phyloP scores from a whole-genome alignment of 306 rosid genomes.

The Hippophae tibetana region DNA sequence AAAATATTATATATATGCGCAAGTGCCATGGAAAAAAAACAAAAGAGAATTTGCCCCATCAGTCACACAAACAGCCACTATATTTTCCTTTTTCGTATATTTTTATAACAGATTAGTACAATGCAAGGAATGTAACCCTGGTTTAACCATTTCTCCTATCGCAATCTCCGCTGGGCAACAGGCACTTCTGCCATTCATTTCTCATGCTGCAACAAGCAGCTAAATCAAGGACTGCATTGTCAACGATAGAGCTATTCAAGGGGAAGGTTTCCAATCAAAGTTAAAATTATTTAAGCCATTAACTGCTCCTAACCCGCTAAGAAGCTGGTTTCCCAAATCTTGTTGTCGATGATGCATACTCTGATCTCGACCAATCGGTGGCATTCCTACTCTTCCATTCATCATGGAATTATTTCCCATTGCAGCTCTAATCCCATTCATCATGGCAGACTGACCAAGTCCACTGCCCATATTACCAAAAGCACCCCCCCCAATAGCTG shows the following conservation, averaged over 20 bases:
- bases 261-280: constrained; percentile 82
- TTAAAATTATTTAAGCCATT: constrained; percentile 74
- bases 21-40: constrained; percentile 26
- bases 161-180: constrained; percentile 23
- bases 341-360: constrained; percentile 68
- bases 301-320: constrained; percentile 76
- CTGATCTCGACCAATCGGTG: constrained; percentile 69
- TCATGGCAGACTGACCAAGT: constrained; percentile 63
- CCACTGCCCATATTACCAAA: constrained; percentile 55
- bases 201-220: constrained; percentile 56
- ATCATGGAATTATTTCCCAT: constrained; percentile 66
- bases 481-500: constrained; percentile 48
- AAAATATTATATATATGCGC: constrained; percentile 25
- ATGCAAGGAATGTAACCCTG: constrained; percentile 47
- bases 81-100: constrained; percentile 44
- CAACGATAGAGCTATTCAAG: constrained; percentile 33
- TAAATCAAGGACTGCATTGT: constrained; percentile 14
- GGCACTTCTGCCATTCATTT: constrained; percentile 35
- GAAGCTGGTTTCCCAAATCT: constrained; percentile 79
- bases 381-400: constrained; percentile 86
- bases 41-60: constrained; percentile 41
- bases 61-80: constrained; percentile 67
- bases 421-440: constrained; percentile 67
- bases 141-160: constrained; percentile 19
- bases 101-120: constrained; percentile 62